A percentile compares a stretch with the other conserved stretches of the same genome.
These are phyloP conservation scores for Hamamelis virginiana DNA, from an alignment of 164 flowering plant species.

Conservation along the genomic window DNA sequence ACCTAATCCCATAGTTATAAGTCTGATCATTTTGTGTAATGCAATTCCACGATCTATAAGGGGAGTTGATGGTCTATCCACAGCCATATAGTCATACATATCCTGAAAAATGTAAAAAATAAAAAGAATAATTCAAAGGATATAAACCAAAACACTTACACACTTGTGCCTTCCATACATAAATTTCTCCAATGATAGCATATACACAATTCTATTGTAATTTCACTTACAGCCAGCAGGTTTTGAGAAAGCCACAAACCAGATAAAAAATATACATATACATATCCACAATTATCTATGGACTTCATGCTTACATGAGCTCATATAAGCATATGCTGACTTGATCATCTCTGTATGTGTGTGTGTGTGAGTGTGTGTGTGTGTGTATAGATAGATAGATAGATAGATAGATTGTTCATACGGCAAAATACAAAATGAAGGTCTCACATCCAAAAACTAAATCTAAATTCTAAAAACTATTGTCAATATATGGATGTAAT, in stretches of 20 bases:
- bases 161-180: neutral
- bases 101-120: slow-evolving; percentile 51
- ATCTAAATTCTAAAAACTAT: no score
- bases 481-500: no score
- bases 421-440: no score
- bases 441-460: no score
- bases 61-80: slow-evolving; percentile 89
- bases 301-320: no score
- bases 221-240: neutral
- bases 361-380: no score
- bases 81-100: slow-evolving; percentile 99
- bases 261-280: no score
- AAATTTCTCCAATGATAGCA: neutral
- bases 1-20: slow-evolving; percentile 95
- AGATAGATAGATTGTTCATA: no score
- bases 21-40: slow-evolving; percentile 97
- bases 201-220: neutral
- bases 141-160: neutral
- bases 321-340: no score
- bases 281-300: no score
- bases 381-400: no score
- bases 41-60: slow-evolving; percentile 95
- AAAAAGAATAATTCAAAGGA: neutral
- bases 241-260: neutral
- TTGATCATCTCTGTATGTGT: no score